Evolutionary conservation across 306 rosid species (phyloP).

Genomic region (Medicago arabica): DNA sequence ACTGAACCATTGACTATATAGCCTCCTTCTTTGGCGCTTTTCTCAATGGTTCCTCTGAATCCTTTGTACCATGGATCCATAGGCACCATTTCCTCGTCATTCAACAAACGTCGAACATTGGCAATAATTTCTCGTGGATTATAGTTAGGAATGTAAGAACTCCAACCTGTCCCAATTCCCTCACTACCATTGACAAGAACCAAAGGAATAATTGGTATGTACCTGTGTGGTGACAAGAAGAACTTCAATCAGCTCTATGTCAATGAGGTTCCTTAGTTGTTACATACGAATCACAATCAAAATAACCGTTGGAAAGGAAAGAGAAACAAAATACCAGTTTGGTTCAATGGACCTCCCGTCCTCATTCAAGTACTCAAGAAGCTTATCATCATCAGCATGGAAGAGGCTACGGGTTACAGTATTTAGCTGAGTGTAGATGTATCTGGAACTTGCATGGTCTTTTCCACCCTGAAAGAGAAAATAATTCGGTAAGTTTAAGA

Average conservation of each 20-base stretch:
- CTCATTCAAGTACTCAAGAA: slow-evolving; percentile 89
- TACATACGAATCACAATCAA: not conserved
- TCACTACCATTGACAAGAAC: slow-evolving; percentile 98
- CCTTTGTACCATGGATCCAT: slow-evolving; percentile 99
- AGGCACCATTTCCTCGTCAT: slow-evolving; percentile 62
- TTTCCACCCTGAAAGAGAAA: slow-evolving; percentile 77
- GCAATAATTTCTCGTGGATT: slow-evolving; percentile 89
- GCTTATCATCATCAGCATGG: slow-evolving; percentile 81
- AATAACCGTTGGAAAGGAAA: not conserved
- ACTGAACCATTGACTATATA: slow-evolving; percentile 67
- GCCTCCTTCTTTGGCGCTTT: slow-evolving; percentile 68
- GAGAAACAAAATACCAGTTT: slow-evolving; percentile 58
- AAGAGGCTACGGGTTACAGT: slow-evolving; percentile 73
- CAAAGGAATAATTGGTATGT: slow-evolving; percentile 79
- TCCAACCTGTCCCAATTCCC: slow-evolving; percentile 96
- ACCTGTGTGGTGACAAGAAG: slow-evolving; percentile 57
- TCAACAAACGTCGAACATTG: slow-evolving; percentile 73
- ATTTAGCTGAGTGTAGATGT: slow-evolving; percentile 69
- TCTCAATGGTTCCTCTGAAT: slow-evolving; percentile 76
- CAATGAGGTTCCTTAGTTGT: not conserved
- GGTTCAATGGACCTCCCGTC: slow-evolving; percentile 92
- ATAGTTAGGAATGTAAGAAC: slow-evolving; percentile 88
- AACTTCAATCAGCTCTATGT: not conserved
- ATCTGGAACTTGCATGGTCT: slow-evolving; percentile 92
- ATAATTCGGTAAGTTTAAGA: not conserved